These are phyloP conservation scores for Colletotrichum liriopes DNA, from an alignment of 2,329 filamentous ascomycete genomes.

Conservation along the genomic window DNA sequence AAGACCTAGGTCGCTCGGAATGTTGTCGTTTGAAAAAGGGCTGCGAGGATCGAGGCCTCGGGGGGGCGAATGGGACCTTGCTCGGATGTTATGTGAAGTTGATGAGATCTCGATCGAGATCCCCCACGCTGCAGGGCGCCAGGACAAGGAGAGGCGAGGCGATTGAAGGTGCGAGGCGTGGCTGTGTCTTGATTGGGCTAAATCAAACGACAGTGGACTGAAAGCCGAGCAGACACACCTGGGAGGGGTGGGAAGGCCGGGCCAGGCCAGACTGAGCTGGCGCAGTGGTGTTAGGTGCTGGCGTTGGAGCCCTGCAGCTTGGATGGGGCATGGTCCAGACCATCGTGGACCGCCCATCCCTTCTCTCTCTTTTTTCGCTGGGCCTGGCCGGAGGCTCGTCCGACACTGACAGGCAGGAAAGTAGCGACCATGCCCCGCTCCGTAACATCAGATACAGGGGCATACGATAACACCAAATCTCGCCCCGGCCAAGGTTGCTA, in stretches of 20 bases:
- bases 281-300: background rate
- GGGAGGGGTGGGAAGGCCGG: conserved; percentile 5
- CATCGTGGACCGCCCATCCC: background rate
- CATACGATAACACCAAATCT: background rate
- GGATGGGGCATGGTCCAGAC: conserved; percentile 24
- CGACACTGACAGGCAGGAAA: conserved; percentile 4
- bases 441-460: conserved; percentile 15
- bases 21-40: background rate
- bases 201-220: background rate
- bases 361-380: background rate
- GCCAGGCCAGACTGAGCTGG: background rate
- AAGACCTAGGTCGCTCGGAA: background rate
- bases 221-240: background rate
- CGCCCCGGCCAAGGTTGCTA: background rate
- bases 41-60: conserved; percentile 7
- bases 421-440: conserved; percentile 5
- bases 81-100: conserved; percentile 22
- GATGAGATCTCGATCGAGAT: conserved; percentile 34
- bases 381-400: conserved; percentile 7
- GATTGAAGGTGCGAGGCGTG: conserved; percentile 8
- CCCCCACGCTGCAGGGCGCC: conserved; percentile 37
- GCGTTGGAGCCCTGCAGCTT: conserved; percentile 9
- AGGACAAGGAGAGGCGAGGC: conserved; percentile 12
- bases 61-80: conserved; percentile 14
- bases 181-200: conserved; percentile 6